Conservation (phyloP, 768 basidiomycete genomes). For the Amanita pseudoporphyria region DNA sequence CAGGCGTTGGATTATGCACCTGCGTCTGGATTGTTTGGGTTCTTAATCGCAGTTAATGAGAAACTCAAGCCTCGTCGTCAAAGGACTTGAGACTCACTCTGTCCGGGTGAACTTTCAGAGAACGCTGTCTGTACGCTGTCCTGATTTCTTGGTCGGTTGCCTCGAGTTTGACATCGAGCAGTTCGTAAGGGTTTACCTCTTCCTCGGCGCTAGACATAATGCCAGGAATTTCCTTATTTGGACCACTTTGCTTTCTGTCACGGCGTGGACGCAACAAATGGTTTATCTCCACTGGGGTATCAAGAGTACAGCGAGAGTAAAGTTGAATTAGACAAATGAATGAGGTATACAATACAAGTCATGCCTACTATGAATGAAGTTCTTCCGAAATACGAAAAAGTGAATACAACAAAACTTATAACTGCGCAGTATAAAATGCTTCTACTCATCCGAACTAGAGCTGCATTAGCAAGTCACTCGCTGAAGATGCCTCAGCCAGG, state of each 20-base stretch:
- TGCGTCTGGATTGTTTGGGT: conserved; percentile 73
- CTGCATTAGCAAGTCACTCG: not conserved
- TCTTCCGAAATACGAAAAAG: not conserved
- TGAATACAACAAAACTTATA: not conserved
- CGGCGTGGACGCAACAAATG: no score
- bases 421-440: not conserved
- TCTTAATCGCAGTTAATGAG: conserved; percentile 29
- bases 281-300: no score
- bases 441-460: not conserved
- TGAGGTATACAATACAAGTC: conserved; percentile 58
- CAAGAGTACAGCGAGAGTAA: no score
- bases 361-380: conserved; percentile 55
- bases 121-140: conserved; percentile 70
- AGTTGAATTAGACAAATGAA: no score
- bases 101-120: conserved; percentile 83
- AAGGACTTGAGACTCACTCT: conserved; percentile 40
- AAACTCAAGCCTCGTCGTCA: not conserved
- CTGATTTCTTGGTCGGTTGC: conserved; percentile 71
- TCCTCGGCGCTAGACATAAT: conserved; percentile 27
- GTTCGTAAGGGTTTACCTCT: conserved; percentile 65
- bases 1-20: conserved; percentile 25
- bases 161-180: conserved; percentile 51
- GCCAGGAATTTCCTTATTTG: not conserved
- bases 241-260: no score
- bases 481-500: conserved; percentile 52